phyloP scores from a whole-genome alignment of 352 stramenopile genomes.

The Thraustochytrium striatum region DNA sequence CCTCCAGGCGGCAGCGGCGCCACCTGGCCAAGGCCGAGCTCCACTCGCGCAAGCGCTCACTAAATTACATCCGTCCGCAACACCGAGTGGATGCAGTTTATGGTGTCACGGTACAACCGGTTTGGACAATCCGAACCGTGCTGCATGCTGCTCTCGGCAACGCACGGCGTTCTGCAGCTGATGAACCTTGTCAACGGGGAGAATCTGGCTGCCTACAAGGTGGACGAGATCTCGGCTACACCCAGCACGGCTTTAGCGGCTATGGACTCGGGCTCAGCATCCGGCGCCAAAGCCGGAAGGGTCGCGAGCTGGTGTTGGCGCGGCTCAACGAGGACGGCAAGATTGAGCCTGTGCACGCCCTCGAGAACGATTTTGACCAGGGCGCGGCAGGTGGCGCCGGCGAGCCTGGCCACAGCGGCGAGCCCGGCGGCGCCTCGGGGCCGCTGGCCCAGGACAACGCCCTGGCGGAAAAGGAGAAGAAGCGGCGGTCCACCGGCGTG shows the following conservation, averaged over 20 bases:
- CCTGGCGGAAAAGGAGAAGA: no score
- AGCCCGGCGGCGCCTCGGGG: background rate
- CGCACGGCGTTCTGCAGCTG: background rate
- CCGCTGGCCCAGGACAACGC: no score
- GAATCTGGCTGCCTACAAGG: background rate
- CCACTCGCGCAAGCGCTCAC: no score
- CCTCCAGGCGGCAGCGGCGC: background rate
- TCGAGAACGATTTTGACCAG: background rate
- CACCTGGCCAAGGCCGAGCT: no score
- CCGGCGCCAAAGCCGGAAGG: background rate
- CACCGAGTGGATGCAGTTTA: slow-evolving; percentile 5
- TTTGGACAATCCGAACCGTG: slow-evolving; percentile 13
- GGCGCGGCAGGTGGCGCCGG: background rate
- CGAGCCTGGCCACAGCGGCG: background rate
- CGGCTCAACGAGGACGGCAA: background rate
- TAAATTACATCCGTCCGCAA: background rate
- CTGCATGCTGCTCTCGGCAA: slow-evolving; percentile 1
- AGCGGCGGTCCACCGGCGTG: no score
- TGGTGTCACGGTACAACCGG: slow-evolving; percentile 5
- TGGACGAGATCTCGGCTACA: background rate
- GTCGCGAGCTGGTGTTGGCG: background rate
- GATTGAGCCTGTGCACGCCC: background rate
- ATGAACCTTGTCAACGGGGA: slow-evolving; percentile 1
- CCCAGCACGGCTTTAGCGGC: slow-evolving; percentile 7
- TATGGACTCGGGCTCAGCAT: background rate